Percentiles rank a stretch among this genome's conserved stretches.
Evolutionary conservation across 805 yeast genomes (phyloP).

Genomic region (Saccharomycopsis javanensis): DNA sequence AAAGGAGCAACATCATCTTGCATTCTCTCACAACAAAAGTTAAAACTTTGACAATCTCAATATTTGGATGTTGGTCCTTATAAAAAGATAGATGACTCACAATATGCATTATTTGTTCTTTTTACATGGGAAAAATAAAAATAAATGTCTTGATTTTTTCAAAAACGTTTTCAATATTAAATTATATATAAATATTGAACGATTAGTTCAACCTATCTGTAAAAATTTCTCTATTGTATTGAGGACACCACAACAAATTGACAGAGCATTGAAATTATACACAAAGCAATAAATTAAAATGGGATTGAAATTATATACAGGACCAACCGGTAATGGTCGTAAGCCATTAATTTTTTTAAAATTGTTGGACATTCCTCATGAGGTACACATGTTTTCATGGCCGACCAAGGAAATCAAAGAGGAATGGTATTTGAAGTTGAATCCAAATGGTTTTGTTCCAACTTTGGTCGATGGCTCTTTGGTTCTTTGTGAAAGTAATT

Average conservation of each 20-base stretch:
- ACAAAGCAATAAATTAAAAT: conserved; percentile 20
- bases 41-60: too few relatives aligned
- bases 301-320: conserved; percentile 34
- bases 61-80: too few relatives aligned
- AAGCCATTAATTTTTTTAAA: conserved; percentile 30
- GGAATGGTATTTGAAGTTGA: conserved; percentile 45
- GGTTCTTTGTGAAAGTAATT: conserved; percentile 49
- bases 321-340: conserved; percentile 34
- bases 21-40: too few relatives aligned
- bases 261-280: conserved; percentile 30
- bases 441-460: conserved; percentile 60
- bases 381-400: conserved; percentile 34
- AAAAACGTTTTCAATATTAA: too few relatives aligned
- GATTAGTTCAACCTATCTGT: too few relatives aligned
- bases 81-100: too few relatives aligned
- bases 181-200: too few relatives aligned
- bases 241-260: not conserved
- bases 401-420: conserved; percentile 39
- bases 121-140: too few relatives aligned
- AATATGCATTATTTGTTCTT: too few relatives aligned
- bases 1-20: too few relatives aligned
- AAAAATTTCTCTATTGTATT: too few relatives aligned
- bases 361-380: conserved; percentile 27
- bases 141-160: too few relatives aligned
- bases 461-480: conserved; percentile 34